Evolutionary conservation across 2,329 filamentous ascomycete species (phyloP).

Genomic region (Zasmidium citrigriseum): DNA sequence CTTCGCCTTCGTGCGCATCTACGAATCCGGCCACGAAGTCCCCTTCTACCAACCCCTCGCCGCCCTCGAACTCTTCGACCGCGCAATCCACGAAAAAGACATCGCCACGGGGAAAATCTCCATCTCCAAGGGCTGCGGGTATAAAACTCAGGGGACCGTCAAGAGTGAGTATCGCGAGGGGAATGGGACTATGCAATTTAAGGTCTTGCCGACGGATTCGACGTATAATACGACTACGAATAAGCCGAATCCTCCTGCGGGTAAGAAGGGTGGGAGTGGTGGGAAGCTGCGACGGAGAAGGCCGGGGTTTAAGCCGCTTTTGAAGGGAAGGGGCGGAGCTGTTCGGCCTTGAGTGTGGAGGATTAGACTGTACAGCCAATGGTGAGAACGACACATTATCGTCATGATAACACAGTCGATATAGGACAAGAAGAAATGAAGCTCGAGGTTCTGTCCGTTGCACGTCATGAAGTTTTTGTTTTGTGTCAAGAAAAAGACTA

Average conservation of each 20-base stretch:
- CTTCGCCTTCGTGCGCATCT: slow-evolving; percentile 53
- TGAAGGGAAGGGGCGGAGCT: not conserved
- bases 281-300: not conserved
- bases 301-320: slow-evolving; percentile 1
- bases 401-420: not conserved
- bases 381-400: not conserved
- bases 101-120: slow-evolving; percentile 50
- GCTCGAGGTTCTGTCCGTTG: not conserved
- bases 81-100: slow-evolving; percentile 49
- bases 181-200: slow-evolving; percentile 48
- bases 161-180: slow-evolving; percentile 41
- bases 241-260: slow-evolving; percentile 15
- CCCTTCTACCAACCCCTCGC: slow-evolving; percentile 55
- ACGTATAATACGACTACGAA: slow-evolving; percentile 43
- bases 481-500: not conserved
- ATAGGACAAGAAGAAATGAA: not conserved
- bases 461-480: not conserved
- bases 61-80: slow-evolving; percentile 51
- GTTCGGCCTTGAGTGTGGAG: not conserved
- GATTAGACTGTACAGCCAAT: too few species aligned
- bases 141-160: slow-evolving; percentile 26
- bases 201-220: slow-evolving; percentile 42
- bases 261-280: slow-evolving; percentile 6
- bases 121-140: slow-evolving; percentile 10
- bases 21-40: slow-evolving; percentile 51